phyloP scores from a whole-genome alignment of 2,329 filamentous ascomycete species.

The Penicillium palitans region DNA sequence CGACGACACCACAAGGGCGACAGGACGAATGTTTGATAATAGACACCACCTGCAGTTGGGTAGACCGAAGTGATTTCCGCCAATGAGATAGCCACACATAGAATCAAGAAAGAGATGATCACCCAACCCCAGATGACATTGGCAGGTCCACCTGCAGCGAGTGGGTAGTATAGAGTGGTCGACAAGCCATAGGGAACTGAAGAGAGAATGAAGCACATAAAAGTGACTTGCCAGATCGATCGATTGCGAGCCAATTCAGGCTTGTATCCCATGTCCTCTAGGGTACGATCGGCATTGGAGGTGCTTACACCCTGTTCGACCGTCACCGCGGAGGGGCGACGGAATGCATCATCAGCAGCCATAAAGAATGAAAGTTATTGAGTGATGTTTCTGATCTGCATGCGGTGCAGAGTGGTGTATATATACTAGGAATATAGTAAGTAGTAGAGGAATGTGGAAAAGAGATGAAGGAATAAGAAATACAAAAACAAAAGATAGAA shows the following conservation, averaged over 20 bases:
- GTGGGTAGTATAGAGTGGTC: slow-evolving; percentile 65
- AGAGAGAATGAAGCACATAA: slow-evolving; percentile 64
- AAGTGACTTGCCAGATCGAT: slow-evolving; percentile 41
- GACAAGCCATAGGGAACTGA: slow-evolving; percentile 65
- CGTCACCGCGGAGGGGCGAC: slow-evolving; percentile 19
- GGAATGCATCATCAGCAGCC: slow-evolving; percentile 10
- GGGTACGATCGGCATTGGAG: slow-evolving; percentile 22
- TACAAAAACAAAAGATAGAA: slow-evolving; percentile 1
- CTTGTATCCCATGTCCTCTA: slow-evolving; percentile 59
- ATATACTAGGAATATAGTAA: neutral
- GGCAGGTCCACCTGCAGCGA: slow-evolving; percentile 69
- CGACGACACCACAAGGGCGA: slow-evolving; percentile 63
- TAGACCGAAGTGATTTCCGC: slow-evolving; percentile 69
- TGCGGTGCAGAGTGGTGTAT: neutral
- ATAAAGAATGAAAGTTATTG: slow-evolving; percentile 10
- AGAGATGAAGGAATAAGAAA: neutral
- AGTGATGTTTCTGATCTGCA: neutral
- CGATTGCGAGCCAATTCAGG: slow-evolving; percentile 61
- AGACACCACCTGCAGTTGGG: slow-evolving; percentile 66
- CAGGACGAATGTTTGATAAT: slow-evolving; percentile 69
- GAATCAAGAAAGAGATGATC: slow-evolving; percentile 61
- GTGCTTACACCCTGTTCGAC: slow-evolving; percentile 13
- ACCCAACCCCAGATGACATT: slow-evolving; percentile 71
- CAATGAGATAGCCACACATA: slow-evolving; percentile 63
- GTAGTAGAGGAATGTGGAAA: neutral